Percentiles rank a stretch among this genome's conserved stretches.
Evolutionary conservation across 202 grass and related monocot genomes (phyloP).

Genomic region (Bolboschoenoplectus hybrid): DNA sequence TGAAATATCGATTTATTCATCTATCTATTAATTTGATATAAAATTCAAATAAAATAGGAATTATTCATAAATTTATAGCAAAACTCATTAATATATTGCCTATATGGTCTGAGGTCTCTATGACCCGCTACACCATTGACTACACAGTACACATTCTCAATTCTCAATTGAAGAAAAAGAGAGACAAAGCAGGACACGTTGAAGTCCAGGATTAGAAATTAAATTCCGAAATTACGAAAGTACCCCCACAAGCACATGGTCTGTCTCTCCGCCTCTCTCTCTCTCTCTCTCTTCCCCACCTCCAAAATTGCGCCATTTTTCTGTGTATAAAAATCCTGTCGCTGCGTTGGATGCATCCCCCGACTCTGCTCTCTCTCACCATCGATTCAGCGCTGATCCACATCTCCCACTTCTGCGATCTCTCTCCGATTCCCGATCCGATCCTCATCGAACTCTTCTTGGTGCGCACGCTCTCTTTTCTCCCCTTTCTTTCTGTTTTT

Average conservation of each 20-base stretch:
- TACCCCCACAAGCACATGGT: neutral
- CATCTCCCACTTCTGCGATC: slow-evolving; percentile 68
- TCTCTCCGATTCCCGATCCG: slow-evolving; percentile 69
- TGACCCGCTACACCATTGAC: no score
- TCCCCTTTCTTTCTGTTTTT: neutral
- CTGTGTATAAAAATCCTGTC: neutral
- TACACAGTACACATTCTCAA: no score
- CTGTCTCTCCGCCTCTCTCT: neutral
- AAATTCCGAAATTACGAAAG: slow-evolving; percentile 6
- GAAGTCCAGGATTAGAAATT: neutral
- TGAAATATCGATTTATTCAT: no score
- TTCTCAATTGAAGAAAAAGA: no score
- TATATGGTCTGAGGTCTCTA: no score
- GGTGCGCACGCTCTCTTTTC: slow-evolving; percentile 32
- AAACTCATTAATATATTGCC: no score
- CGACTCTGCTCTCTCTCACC: slow-evolving; percentile 81
- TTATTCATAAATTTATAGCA: no score
- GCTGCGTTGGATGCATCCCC: slow-evolving; percentile 57
- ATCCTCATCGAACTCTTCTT: slow-evolving; percentile 88
- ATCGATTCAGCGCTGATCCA: slow-evolving; percentile 71
- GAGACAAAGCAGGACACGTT: neutral
- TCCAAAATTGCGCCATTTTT: slow-evolving; percentile 25
- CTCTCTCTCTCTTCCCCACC: neutral
- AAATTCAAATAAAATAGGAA: no score
- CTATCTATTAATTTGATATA: no score